Base-by-base conservation (phyloP, 192 early-diverging fungal genomes). In the Rhizophlyctis rosea region DNA sequence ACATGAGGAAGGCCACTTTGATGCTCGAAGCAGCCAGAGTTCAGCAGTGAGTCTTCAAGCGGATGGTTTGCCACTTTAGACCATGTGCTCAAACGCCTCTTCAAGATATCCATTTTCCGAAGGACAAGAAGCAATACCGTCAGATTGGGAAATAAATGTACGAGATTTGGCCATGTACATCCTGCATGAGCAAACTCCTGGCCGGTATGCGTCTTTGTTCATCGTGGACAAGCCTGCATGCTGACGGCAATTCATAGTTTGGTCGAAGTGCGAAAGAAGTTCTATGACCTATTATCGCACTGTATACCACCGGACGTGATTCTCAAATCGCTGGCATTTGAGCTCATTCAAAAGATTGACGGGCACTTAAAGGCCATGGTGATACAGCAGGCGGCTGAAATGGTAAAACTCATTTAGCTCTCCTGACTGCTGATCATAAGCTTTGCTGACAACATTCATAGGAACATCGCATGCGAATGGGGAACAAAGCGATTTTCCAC, bases 401-500 rank as follows among this genome's bases (percentile, higher is more conserved):
- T 90, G 74, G 82, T 85, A 64, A 63, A 60, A 23, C n/a, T n/a
- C n/a, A n/a, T n/a, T n/a, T n/a, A n/a, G n/a, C n/a, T n/a, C n/a
- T n/a, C n/a, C n/a, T n/a, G n/a, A n/a, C n/a, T n/a, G n/a, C n/a
- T n/a, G n/a, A n/a, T n/a, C n/a, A n/a, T n/a, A n/a, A n/a, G n/a
- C n/a, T n/a, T n/a, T n/a, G n/a, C n/a, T n/a, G n/a, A n/a, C n/a
- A n/a, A n/a, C n/a, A n/a, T n/a, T n/a, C 31, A 50, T 39, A 81
- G 83, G 93, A 98, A 65, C 90, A 95, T 59, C 88, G 91, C 49
- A 70, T 98, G 68, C 82, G 85, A 39, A 70, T 81, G 14, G 96
- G 96, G 1, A 87, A 83, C 58, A 98, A 98, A 77, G 83, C 86
- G 1, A 94, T 98, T 24, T 91, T 97, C 61, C 94, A 98, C 68